Evolutionary conservation across 768 basidiomycete species (phyloP).

Genomic region (Chiua virens): DNA sequence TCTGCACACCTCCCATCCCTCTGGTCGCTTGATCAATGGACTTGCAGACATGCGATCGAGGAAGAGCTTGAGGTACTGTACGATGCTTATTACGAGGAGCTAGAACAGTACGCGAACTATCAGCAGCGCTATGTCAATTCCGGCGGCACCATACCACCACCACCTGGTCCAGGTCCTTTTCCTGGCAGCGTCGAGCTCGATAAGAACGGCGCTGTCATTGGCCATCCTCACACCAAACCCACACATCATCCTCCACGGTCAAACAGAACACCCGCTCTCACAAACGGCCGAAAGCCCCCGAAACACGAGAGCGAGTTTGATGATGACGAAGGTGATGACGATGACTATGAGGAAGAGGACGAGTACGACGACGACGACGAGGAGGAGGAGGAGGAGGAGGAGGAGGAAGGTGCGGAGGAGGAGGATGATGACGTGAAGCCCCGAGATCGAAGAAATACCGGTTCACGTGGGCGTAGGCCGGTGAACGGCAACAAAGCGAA

Average conservation of each 20-base stretch:
- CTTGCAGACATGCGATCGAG: constrained; percentile 88
- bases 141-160: constrained; percentile 85
- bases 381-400: constrained; percentile 70
- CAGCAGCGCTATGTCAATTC: constrained; percentile 94
- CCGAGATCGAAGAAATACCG: constrained; percentile 34
- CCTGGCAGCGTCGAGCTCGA: constrained; percentile 97
- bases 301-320: constrained; percentile 66
- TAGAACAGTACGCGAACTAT: constrained; percentile 98
- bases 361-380: constrained; percentile 62
- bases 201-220: constrained; percentile 77
- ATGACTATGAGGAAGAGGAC: constrained; percentile 54
- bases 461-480: constrained; percentile 38
- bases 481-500: constrained; percentile 46
- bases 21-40: constrained; percentile 16
- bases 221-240: constrained; percentile 31
- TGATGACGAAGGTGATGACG: constrained; percentile 60
- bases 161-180: constrained; percentile 96
- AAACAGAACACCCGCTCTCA: constrained; percentile 33
- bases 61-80: constrained; percentile 99
- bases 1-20: constrained; percentile 5
- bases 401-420: constrained; percentile 65
- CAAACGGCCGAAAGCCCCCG: constrained; percentile 41
- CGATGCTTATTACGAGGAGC: constrained; percentile 99
- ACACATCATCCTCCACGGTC: constrained; percentile 42
- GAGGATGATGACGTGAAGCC: constrained; percentile 52